Percentiles rank a stretch among this genome's conserved stretches.
Conservation (phyloP, 1,284 basidiomycete genomes). For the Ganoderma leucocontextum region DNA sequence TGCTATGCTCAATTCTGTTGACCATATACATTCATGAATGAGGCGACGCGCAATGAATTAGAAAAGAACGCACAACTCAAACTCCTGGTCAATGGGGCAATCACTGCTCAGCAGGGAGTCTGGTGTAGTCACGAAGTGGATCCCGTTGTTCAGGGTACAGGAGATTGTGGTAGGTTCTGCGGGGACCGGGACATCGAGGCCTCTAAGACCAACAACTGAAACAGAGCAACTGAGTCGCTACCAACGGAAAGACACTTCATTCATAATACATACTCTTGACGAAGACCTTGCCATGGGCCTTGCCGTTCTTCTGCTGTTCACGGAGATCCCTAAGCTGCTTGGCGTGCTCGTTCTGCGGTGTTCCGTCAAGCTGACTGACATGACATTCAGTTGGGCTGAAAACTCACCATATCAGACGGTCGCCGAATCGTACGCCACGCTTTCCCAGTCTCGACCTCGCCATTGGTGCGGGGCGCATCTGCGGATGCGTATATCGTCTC, state of each 20-base stretch:
- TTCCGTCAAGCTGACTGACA: not conserved
- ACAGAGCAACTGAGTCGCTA: slow-evolving; percentile 16
- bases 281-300: slow-evolving; percentile 91
- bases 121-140: slow-evolving; percentile 95
- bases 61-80: slow-evolving; percentile 80
- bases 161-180: slow-evolving; percentile 77
- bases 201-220: slow-evolving; percentile 80
- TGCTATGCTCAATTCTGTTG: slow-evolving; percentile 82
- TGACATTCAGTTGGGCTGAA: not conserved
- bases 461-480: slow-evolving; percentile 78
- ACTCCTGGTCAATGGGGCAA: slow-evolving; percentile 88
- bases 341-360: slow-evolving; percentile 85
- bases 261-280: slow-evolving; percentile 76
- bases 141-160: slow-evolving; percentile 94
- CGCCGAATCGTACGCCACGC: slow-evolving; percentile 90
- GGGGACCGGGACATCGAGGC: slow-evolving; percentile 83
- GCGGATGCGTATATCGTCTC: slow-evolving; percentile 85
- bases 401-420: slow-evolving; percentile 90
- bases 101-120: slow-evolving; percentile 72
- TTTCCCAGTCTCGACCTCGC: slow-evolving; percentile 82
- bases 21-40: not conserved
- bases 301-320: slow-evolving; percentile 78
- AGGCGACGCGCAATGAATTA: not conserved
- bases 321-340: slow-evolving; percentile 87
- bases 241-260: slow-evolving; percentile 60